phyloP scores from a whole-genome alignment of 176 grass and related monocot species.

The Lolium rigidum region DNA sequence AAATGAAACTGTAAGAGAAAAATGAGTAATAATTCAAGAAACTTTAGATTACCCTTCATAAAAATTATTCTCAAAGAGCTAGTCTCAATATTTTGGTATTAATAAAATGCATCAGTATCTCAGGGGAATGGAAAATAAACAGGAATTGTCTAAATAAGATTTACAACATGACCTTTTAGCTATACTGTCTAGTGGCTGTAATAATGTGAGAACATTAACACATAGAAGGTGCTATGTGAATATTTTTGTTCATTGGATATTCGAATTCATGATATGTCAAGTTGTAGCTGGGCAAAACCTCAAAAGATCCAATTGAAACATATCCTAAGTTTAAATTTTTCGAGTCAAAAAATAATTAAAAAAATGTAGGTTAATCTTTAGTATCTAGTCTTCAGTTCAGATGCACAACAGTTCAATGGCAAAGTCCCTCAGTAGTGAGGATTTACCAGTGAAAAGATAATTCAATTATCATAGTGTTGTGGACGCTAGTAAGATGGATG shows the following conservation, averaged over 20 bases:
- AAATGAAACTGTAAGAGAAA: slow-evolving; percentile 82
- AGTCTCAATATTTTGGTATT: background rate
- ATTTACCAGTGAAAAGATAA: slow-evolving; percentile 29
- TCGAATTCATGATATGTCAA: slow-evolving; percentile 15
- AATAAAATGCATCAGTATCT: slow-evolving; percentile 14
- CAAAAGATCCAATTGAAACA: background rate
- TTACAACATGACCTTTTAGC: background rate
- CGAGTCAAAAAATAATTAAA: background rate
- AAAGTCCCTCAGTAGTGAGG: slow-evolving; percentile 30
- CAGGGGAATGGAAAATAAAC: background rate
- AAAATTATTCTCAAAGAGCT: slow-evolving; percentile 15
- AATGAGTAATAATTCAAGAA: slow-evolving; percentile 52
- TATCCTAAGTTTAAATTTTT: background rate
- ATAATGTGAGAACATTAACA: background rate
- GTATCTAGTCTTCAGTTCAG: slow-evolving; percentile 13
- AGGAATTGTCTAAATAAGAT: background rate
- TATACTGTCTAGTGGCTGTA: background rate
- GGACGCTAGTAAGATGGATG: no score
- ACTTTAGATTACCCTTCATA: slow-evolving; percentile 28
- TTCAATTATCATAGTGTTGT: background rate
- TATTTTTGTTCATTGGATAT: background rate
- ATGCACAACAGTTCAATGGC: slow-evolving; percentile 17
- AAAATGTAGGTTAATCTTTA: background rate
- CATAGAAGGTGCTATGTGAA: slow-evolving; percentile 12
- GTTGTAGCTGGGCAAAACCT: background rate